A percentile compares a stretch with the other conserved stretches of the same genome.
Evolutionary conservation across 352 stramenopile genomes (phyloP).

Genomic region (Sclerospora graminicola): DNA sequence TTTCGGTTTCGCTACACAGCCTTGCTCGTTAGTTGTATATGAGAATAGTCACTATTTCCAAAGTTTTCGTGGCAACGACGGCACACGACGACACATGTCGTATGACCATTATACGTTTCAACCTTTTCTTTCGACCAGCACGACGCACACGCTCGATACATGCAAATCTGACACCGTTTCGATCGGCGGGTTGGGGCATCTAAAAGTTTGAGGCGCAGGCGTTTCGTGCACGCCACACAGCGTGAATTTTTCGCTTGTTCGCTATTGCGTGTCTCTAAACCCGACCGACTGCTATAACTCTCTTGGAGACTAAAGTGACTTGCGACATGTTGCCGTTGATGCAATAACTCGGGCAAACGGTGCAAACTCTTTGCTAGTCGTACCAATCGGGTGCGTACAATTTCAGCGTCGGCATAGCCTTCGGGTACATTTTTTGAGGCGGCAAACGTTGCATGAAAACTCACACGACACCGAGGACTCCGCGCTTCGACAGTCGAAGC

Average conservation of each 20-base stretch:
- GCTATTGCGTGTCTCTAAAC: slow-evolving; percentile 2
- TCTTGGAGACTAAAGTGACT: slow-evolving; percentile 1
- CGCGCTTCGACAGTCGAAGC: slow-evolving; percentile 7
- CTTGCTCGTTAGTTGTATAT: slow-evolving; percentile 15
- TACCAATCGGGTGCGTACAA: slow-evolving; percentile 15
- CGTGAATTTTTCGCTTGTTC: slow-evolving; percentile 17
- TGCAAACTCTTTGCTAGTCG: slow-evolving; percentile 21
- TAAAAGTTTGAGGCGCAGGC: slow-evolving; percentile 22
- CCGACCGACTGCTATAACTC: slow-evolving; percentile 7
- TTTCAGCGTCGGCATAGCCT: slow-evolving; percentile 15
- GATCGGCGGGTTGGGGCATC: slow-evolving; percentile 17
- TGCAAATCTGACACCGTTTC: slow-evolving; percentile 35
- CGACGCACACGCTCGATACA: slow-evolving; percentile 29
- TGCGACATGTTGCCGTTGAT: slow-evolving; percentile 9
- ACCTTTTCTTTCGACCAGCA: slow-evolving; percentile 32
- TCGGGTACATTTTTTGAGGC: slow-evolving; percentile 4
- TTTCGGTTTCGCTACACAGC: too few relatives aligned
- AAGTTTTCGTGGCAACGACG: slow-evolving; percentile 32
- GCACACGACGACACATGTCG: slow-evolving; percentile 24
- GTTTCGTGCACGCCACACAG: slow-evolving; percentile 39
- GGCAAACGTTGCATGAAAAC: slow-evolving; percentile 31
- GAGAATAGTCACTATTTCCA: slow-evolving; percentile 26
- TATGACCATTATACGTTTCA: slow-evolving; percentile 26
- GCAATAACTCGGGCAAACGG: slow-evolving; percentile 20
- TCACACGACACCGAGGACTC: slow-evolving; percentile 22